Evolutionary conservation across 1,139 yeast species (phyloP), one percentile per base, ranked within the genome.

Genomic region (Kazachstania sp.): DNA sequence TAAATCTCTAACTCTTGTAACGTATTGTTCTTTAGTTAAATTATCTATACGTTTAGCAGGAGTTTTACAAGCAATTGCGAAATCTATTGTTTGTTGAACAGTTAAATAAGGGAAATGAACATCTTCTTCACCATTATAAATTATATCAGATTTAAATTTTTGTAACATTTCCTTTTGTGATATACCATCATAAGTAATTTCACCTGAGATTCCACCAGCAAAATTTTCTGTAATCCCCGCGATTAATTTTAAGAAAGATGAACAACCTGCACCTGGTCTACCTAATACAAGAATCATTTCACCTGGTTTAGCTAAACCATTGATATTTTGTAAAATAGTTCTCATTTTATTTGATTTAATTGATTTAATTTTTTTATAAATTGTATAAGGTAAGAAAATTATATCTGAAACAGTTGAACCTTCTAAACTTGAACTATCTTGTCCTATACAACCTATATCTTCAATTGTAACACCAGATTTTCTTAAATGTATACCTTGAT

Each of bases 261-360:
- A 71, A 59, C 86, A 80, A 40, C 86, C 86, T 11, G 85, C 76
- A 39, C 86, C 86, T 3, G 86, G 85, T 51, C 82, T 71, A 26
- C 86, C 86, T 39, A 80, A 66, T 4, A 79, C 83, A 45, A 79
- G 64, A 32, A 77, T 70, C 78, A 79, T 74, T 54, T 79, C 83
- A 42, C 84, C 84, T 5, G 79, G 72, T 47, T 68, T 66, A 6
- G 78, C 74, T 36, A 70, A 56, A 20, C 75, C 75, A 54, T 69
- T 67, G 41, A 72, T 54, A 46, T 68, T 65, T 41, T 67, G 61
- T 48, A 79, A 65, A 45, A 79, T 75, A 44, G 69, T 64, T 55
- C 76, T 68, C 70, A 50, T 53, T 38, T 50, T 52, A n/a, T 45
- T 44, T 40, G 50, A 26, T 18, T 16, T 70, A 61, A 50, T 78